phyloP scores from a whole-genome alignment of 2,329 filamentous ascomycete species.

The Colletotrichum sp. region DNA sequence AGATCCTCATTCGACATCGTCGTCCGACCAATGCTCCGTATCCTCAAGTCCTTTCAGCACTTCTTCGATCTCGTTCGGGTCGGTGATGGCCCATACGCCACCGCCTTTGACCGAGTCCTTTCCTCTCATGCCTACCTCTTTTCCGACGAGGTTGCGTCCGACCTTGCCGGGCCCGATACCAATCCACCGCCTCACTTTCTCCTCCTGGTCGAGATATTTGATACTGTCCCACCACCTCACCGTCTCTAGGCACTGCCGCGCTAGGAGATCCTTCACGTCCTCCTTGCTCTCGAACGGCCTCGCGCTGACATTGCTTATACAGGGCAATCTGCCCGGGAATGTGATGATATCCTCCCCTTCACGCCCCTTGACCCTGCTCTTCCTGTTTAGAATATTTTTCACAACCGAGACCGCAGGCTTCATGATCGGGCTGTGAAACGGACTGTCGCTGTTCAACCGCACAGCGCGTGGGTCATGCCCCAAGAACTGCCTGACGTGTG shows the following conservation, averaged over 20 bases:
- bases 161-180: conserved; percentile 95
- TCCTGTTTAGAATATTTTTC: conserved; percentile 67
- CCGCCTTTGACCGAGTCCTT: conserved; percentile 83
- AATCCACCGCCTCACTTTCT: conserved; percentile 83
- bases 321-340: conserved; percentile 78
- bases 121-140: conserved; percentile 88
- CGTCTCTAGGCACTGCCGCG: conserved; percentile 86
- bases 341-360: conserved; percentile 69
- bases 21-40: conserved; percentile 59
- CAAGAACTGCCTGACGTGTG: conserved; percentile 86
- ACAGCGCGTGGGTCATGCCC: conserved; percentile 92
- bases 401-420: conserved; percentile 80
- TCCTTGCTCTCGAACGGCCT: conserved; percentile 75
- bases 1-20: conserved; percentile 42
- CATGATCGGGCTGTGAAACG: conserved; percentile 94
- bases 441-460: conserved; percentile 82
- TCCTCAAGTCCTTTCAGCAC: conserved; percentile 69
- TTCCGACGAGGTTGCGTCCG: conserved; percentile 89
- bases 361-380: conserved; percentile 57
- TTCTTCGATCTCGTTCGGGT: conserved; percentile 77
- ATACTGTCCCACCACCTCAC: conserved; percentile 96
- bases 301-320: conserved; percentile 86
- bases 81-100: conserved; percentile 90
- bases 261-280: conserved; percentile 79
- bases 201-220: conserved; percentile 83